Evolutionary conservation across 1,139 yeast species (phyloP).

Genomic region (Lodderomyces orthopsilosis): DNA sequence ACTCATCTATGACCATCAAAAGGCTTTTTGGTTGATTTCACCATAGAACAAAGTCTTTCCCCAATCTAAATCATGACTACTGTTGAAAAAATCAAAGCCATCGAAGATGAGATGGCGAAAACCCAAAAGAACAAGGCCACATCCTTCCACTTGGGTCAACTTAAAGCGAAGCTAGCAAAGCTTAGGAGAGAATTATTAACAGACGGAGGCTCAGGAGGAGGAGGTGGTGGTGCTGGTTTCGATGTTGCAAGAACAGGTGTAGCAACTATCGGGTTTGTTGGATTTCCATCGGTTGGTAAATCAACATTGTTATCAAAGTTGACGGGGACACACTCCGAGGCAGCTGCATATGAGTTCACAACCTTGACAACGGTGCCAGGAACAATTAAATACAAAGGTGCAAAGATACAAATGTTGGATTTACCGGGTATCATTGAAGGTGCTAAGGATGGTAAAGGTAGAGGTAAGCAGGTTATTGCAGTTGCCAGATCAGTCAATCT

Average conservation of each 20-base stretch:
- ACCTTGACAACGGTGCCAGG: slow-evolving; percentile 98
- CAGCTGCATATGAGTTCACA: slow-evolving; percentile 96
- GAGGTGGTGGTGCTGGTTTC: slow-evolving; percentile 89
- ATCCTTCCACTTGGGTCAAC: slow-evolving; percentile 92
- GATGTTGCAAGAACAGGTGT: slow-evolving; percentile 98
- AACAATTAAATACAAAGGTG: slow-evolving; percentile 92
- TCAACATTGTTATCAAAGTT: slow-evolving; percentile 80
- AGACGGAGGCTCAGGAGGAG: slow-evolving; percentile 67
- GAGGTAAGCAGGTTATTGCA: slow-evolving; percentile 98
- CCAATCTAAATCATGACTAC: slow-evolving; percentile 52
- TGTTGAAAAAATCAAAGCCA: slow-evolving; percentile 84
- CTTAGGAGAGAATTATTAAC: slow-evolving; percentile 87
- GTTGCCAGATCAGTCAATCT: slow-evolving; percentile 95
- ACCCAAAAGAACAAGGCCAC: slow-evolving; percentile 97
- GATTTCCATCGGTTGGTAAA: slow-evolving; percentile 98
- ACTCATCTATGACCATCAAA: background rate
- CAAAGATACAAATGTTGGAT: slow-evolving; percentile 96
- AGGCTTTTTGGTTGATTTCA: too few relatives aligned
- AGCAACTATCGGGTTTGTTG: slow-evolving; percentile 95
- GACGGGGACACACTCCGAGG: slow-evolving; percentile 96
- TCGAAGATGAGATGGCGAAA: slow-evolving; percentile 93
- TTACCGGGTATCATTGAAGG: slow-evolving; percentile 99
- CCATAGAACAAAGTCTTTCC: background rate
- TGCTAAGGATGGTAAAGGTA: slow-evolving; percentile 98
- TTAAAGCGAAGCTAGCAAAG: slow-evolving; percentile 94